phyloP scores from a whole-genome alignment of 2,329 filamentous ascomycete genomes.

The Ceratocystiopsis minuta region DNA sequence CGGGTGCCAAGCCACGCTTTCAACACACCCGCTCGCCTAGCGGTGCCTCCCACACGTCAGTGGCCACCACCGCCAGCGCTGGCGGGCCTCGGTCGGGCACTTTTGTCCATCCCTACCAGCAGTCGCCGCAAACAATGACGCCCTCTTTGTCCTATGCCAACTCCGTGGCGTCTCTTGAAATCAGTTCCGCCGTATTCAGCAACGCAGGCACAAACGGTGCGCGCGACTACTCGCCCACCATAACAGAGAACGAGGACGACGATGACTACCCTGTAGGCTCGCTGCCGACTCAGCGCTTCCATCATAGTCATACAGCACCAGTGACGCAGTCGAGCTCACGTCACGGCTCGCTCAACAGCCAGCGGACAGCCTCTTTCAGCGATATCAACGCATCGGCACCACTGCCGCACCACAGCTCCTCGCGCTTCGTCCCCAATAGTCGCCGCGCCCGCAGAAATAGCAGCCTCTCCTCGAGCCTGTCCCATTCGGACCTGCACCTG shows the following conservation, averaged over 20 bases:
- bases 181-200: slow-evolving; percentile 11
- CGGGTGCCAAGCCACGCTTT: slow-evolving; percentile 19
- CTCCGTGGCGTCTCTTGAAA: slow-evolving; percentile 34
- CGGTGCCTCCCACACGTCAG: slow-evolving; percentile 37
- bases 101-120: slow-evolving; percentile 48
- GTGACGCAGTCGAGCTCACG: slow-evolving; percentile 14
- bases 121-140: slow-evolving; percentile 42
- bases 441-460: slow-evolving; percentile 4
- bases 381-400: slow-evolving; percentile 18
- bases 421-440: slow-evolving; percentile 8
- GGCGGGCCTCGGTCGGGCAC: slow-evolving; percentile 27
- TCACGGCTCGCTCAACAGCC: slow-evolving; percentile 21
- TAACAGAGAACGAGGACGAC: slow-evolving; percentile 33
- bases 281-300: slow-evolving; percentile 9
- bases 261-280: slow-evolving; percentile 8
- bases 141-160: slow-evolving; percentile 41
- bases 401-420: slow-evolving; percentile 20
- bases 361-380: slow-evolving; percentile 22
- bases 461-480: slow-evolving; percentile 22
- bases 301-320: slow-evolving; percentile 13
- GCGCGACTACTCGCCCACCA: slow-evolving; percentile 37
- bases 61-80: slow-evolving; percentile 35
- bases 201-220: slow-evolving; percentile 18
- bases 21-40: slow-evolving; percentile 41
- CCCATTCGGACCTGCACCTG: slow-evolving; percentile 28